Evolutionary conservation across 495 filamentous ascomycete genomes (phyloP), one percentile per base, ranked within the genome.

Genomic region (Trichocladium antarcticum): DNA sequence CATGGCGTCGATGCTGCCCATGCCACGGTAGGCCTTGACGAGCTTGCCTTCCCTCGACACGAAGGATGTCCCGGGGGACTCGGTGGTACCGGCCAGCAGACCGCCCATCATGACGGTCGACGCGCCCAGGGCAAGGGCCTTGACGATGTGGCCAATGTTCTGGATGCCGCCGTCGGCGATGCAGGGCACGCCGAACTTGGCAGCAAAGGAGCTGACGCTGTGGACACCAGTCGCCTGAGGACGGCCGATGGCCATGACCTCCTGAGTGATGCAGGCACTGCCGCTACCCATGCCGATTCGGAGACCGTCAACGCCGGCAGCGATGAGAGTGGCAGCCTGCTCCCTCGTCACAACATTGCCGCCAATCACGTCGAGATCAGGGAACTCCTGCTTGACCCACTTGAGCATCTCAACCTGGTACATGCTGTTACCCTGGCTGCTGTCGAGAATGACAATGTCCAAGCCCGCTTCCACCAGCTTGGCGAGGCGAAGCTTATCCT

Each of bases 41-140:
- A 99, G 81, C 76, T 96, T 87, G 22, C 92, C 92, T 64, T 96
- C 92, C 42, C 82, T 80, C 61, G 84, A 88, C 51, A 99, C 86
- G 60, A 90, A 96, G 57, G 95, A 99, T 53, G 94, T 88, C 32
- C 92, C 92, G 20, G 92, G 92, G 10, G 89, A 95, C 70, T 99
- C 92, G 41, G 93, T 95, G 41, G 92, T 97, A 65, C 93, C 92
- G 32, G 92, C 92, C 51, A 99, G 78, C 24, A 99, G 78, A 65
- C 92, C 92, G 51, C 92, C 92, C 92, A 99, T 99, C 92, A 99
- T 99, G 65, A 99, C 82, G 16, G 90, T 94, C 14, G 85, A 87
- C 38, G 92, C 92, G 53, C 92, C 92, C 49, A 96, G 79, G 29
- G 92, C 85, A 50, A 97, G 79, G 65, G 88, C 92, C 75, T 99